Base-by-base conservation (phyloP, 768 basidiomycete genomes). In the Antrodiella citrinella region DNA sequence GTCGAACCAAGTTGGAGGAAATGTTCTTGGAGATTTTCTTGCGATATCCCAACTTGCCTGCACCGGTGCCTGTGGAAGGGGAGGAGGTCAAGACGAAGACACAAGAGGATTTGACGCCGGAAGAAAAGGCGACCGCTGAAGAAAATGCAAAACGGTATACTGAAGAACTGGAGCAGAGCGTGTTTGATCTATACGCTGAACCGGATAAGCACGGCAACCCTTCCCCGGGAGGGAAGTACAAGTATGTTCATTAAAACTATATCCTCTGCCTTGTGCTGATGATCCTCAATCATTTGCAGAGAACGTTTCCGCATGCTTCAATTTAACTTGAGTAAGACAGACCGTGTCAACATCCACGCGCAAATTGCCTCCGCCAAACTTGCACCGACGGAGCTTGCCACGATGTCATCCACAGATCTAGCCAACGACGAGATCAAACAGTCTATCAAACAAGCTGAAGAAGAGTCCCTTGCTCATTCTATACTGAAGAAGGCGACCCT, bases 231-330 rank as follows among this genome's bases (percentile, higher is more conserved):
- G 69, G 73, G 42, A 92, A 88, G 60, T 92, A 92, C 70, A 92
- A 91, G 90, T 90, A 61, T 45, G 78, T 65, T 49, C 23, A n/a
- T n/a, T n/a, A n/a, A n/a, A n/a, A n/a, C n/a, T n/a, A n/a, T n/a
- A n/a, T n/a, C 67, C 25, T 35, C 68, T 24, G 7, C 44, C 39
- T 24, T 50, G 48, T 4, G 20, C 45, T 48, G 12, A 13, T 44
- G 40, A 48, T 24, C 48, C 26, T 40, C 24, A 43, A 18, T 44
- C 26, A 13, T 25, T 22, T 42, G 19, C 53, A 92, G 90, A 73
- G 86, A 91, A 68, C 89, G 90, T 60, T 94, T 92, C 71, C 82
- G 91, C 52, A 93, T 84, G 76, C 75, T 93, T 46, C 81, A 80
- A 51, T 95, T 91, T 70, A 95, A 95, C 68, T 69, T 95, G 61